Base-by-base conservation (phyloP, 306 rosid species). In the Oxytropis ochrocephala region DNA sequence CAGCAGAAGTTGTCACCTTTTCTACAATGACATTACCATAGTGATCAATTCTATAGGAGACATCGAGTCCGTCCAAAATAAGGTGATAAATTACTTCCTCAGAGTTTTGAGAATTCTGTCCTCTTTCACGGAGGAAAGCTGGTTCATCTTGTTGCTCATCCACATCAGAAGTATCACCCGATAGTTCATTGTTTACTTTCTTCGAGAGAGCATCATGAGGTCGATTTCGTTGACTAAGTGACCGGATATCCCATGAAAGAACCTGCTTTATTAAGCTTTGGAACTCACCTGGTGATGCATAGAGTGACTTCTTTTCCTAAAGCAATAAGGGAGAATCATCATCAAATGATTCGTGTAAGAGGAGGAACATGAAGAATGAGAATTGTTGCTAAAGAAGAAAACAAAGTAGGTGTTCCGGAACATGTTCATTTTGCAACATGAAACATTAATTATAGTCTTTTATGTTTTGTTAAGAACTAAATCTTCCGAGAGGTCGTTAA, bases 241-340 rank as follows among this genome's bases (percentile, higher is more conserved):
- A 88, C 36, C 96, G 89, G 44, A 94, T 88, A 83, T 94, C 99
- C 97, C 97, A 91, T 7, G 99, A 87, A 75, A 94, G 97, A 71
- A 94, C 97, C 79, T 94, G 92, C 79, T 58, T 80, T 75, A 94
- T 75, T 75, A 91, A 75, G 78, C 73, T 74, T 80, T 80, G 91
- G 78, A 94, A 85, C 82, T 91, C 91, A 7, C 75, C 81, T 4
- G 89, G 65, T 2, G 99, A 87, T 46, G 87, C 88, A 69, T 91
- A 91, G 67, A 85, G 88, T 43, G 99, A 87, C 49, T 76, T 81
- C 67, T 82, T 85, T 76, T 77, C 95, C 97, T 94, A 80, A 35
- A 76, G 21, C 53, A 76, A 49, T 11, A 48, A 33, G 9, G 61
- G 41, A 75, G 12, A 56, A 52, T 43, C 66, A 65, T 53, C 52